Percentiles rank a stretch among this genome's conserved stretches.
Conservation (phyloP, 2,329 filamentous ascomycete species). For the Cercospora zeae-maydis region DNA sequence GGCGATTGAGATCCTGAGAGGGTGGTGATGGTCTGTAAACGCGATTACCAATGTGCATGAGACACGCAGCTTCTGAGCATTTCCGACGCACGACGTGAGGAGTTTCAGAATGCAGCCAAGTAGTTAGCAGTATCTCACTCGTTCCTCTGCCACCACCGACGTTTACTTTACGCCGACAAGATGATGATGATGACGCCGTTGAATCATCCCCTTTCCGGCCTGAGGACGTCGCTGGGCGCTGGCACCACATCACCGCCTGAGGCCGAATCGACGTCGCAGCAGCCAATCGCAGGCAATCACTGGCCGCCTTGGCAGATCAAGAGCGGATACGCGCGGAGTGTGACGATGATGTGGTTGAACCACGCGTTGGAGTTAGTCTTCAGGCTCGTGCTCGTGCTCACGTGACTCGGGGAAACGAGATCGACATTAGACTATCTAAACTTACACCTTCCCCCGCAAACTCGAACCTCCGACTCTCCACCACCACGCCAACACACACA, state of each 20-base stretch:
- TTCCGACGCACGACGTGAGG: neutral
- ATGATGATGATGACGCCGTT: neutral
- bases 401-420: neutral
- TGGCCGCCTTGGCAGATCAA: neutral
- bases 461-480: neutral
- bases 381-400: neutral
- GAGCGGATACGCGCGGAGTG: neutral
- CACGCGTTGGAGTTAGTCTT: neutral
- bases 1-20: neutral
- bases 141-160: too few relatives aligned
- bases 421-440: too few relatives aligned
- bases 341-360: neutral
- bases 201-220: neutral
- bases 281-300: neutral
- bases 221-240: neutral
- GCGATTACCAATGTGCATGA: neutral
- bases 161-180: too few relatives aligned
- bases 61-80: neutral
- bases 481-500: neutral
- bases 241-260: neutral
- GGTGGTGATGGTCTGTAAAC: neutral
- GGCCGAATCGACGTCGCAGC: neutral
- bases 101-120: neutral
- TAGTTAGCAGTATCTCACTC: slow-evolving; percentile 42
- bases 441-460: neutral